Base-by-base conservation (phyloP, 1,139 yeast genomes). In the Debaryomyces psychrophilus region DNA sequence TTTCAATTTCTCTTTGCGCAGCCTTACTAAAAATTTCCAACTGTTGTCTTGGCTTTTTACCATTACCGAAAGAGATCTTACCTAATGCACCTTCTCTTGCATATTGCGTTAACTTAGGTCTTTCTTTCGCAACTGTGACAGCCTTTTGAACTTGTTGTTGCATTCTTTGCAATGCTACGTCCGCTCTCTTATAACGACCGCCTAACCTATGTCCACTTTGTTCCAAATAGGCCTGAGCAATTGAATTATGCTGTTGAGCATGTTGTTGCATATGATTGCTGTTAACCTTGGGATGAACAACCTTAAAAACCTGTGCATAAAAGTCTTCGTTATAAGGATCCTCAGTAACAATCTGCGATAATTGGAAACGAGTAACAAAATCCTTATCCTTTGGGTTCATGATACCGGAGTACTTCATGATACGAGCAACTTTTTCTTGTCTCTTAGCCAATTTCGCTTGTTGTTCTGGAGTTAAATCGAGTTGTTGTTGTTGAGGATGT, bases 301-400 rank as follows among this genome's bases (percentile, higher is more conserved):
- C 90, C 62, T 92, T 88, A 69, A 83, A 89, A 35, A 95, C 97
- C 67, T 93, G 98, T 60, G 88, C 90, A 64, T 93, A 93, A 61
- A 93, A 95, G 70, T 95, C 99, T 66, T 93, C 99, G 60, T 90
- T 90, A 66, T 88, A 90, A 8, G 99, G 99, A 65, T 95, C 99
- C 48, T 92, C 98, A 15, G 97, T 88, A 39, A 93, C 97, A 68
- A 93, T 87, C 64, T 92, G 97, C 41, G 97, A 90, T 54, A 93
- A 78, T 68, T 95, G 99, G 62, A 92, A 87, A 63, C 97, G 81
- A 43, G 97, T 89, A 44, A 93, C 93, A 61, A 90, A 90, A 68
- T 92, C 97, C 71, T 92, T 92, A 65, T 93, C 99, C 71, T 92
- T 88, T 50, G 96, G 96, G 56, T 92, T 89, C 99, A 93, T 93